phyloP scores from a whole-genome alignment of 768 basidiomycete genomes.

The Pisolithus marmoratus region DNA sequence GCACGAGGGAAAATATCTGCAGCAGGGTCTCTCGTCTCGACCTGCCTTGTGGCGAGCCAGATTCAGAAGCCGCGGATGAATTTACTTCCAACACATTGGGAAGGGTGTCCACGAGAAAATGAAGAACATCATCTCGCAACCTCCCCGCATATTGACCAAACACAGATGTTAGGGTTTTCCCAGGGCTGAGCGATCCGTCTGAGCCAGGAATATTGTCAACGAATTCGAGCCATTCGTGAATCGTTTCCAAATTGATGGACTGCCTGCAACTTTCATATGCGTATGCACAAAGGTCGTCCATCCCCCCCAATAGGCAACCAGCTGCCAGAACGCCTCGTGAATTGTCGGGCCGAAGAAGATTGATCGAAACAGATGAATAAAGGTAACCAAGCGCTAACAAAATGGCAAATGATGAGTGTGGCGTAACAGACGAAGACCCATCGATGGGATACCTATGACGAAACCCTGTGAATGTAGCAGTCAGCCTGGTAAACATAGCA shows the following conservation, averaged over 20 bases:
- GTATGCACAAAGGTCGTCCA: conserved; percentile 78
- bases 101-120: conserved; percentile 70
- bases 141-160: conserved; percentile 75
- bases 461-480: conserved; percentile 47
- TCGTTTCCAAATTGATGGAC: conserved; percentile 70
- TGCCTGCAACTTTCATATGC: conserved; percentile 74
- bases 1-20: conserved; percentile 71
- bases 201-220: conserved; percentile 49
- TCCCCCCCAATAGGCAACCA: conserved; percentile 77
- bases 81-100: conserved; percentile 59
- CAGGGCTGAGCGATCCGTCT: conserved; percentile 44
- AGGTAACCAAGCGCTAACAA: conserved; percentile 69
- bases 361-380: conserved; percentile 68
- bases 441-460: conserved; percentile 52
- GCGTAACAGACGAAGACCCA: conserved; percentile 3
- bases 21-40: conserved; percentile 63
- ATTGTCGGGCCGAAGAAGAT: conserved; percentile 67
- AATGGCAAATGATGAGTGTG: conserved; percentile 15
- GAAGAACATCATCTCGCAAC: conserved; percentile 71
- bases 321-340: conserved; percentile 83
- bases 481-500: conserved; percentile 13
- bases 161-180: conserved; percentile 47
- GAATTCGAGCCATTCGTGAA: conserved; percentile 75
- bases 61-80: conserved; percentile 33
- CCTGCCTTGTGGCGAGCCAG: conserved; percentile 31